Evolutionary conservation across 805 yeast genomes (phyloP).

Genomic region (Starmerella sp.): DNA sequence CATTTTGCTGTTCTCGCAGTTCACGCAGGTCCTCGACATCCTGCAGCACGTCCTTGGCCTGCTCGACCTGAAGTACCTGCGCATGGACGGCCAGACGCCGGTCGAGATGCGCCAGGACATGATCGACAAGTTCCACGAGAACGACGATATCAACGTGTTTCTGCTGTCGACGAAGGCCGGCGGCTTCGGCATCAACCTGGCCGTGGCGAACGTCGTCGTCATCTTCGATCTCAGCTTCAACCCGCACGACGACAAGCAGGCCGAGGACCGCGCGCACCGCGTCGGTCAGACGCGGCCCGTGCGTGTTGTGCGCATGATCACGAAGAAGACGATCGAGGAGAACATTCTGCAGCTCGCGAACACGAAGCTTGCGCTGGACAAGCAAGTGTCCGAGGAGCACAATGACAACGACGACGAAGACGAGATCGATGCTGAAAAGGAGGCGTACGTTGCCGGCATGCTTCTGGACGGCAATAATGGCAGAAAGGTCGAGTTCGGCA

Average conservation of each 20-base stretch:
- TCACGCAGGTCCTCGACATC: constrained; percentile 85
- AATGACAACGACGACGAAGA: constrained; percentile 22
- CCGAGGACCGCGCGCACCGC: constrained; percentile 96
- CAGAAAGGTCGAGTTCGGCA: constrained; percentile 1
- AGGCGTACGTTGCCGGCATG: constrained; percentile 31
- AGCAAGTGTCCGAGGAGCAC: constrained; percentile 31
- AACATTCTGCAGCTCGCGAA: constrained; percentile 76
- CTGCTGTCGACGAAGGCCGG: constrained; percentile 92
- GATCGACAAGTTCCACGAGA: constrained; percentile 81
- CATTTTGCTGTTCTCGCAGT: constrained; percentile 74
- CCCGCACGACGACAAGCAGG: constrained; percentile 97
- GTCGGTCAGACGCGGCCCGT: constrained; percentile 90
- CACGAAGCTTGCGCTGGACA: constrained; percentile 79
- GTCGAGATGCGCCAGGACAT: constrained; percentile 88
- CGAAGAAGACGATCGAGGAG: constrained; percentile 73
- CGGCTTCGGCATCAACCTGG: constrained; percentile 94
- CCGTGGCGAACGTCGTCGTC: constrained; percentile 86
- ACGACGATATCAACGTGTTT: constrained; percentile 70
- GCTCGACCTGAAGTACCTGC: constrained; percentile 54
- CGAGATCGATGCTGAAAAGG: constrained; percentile 29
- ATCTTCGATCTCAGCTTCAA: constrained; percentile 90
- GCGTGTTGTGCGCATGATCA: constrained; percentile 60
- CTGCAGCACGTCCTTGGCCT: constrained; percentile 62
- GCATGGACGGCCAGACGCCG: constrained; percentile 88
- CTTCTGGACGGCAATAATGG: constrained; percentile 21